Evolutionary conservation across 805 yeast genomes (phyloP).

Genomic region (Sugiyamaella floridensis): DNA sequence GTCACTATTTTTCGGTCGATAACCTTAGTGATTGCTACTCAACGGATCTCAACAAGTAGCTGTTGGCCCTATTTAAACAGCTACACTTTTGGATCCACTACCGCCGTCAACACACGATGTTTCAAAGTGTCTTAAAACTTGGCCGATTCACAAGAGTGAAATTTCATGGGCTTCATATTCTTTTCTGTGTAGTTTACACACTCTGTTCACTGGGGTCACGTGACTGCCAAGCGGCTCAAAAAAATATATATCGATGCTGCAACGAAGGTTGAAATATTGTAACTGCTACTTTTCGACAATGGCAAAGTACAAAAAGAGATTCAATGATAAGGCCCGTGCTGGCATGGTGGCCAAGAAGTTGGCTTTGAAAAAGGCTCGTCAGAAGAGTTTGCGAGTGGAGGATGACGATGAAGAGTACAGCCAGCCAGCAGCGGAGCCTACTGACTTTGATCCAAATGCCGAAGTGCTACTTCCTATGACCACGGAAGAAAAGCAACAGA

Average conservation of each 20-base stretch:
- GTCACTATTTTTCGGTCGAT: no score
- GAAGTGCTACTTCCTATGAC: slow-evolving; percentile 58
- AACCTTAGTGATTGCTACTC: no score
- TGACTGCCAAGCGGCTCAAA: not conserved
- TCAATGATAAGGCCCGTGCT: slow-evolving; percentile 78
- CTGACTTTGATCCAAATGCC: slow-evolving; percentile 46
- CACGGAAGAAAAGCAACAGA: slow-evolving; percentile 52
- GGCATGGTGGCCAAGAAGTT: slow-evolving; percentile 79
- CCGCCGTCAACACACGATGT: no score
- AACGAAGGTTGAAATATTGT: not conserved
- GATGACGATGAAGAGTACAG: slow-evolving; percentile 36
- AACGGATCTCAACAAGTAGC: no score
- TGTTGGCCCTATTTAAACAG: no score
- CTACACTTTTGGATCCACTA: no score
- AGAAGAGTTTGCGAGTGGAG: slow-evolving; percentile 57
- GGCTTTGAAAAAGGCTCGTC: slow-evolving; percentile 57
- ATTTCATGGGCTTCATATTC: no score
- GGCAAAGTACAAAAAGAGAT: slow-evolving; percentile 78
- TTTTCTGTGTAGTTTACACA: not conserved
- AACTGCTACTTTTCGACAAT: slow-evolving; percentile 38
- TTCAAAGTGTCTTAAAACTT: no score
- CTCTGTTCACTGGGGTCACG: not conserved
- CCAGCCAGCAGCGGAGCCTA: slow-evolving; percentile 14
- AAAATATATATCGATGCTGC: not conserved
- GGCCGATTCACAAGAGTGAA: no score